Percentiles rank a stretch among this genome's conserved stretches.
phyloP scores from a whole-genome alignment of 2,329 filamentous ascomycete species.

The Aureobasidium mangrovei region DNA sequence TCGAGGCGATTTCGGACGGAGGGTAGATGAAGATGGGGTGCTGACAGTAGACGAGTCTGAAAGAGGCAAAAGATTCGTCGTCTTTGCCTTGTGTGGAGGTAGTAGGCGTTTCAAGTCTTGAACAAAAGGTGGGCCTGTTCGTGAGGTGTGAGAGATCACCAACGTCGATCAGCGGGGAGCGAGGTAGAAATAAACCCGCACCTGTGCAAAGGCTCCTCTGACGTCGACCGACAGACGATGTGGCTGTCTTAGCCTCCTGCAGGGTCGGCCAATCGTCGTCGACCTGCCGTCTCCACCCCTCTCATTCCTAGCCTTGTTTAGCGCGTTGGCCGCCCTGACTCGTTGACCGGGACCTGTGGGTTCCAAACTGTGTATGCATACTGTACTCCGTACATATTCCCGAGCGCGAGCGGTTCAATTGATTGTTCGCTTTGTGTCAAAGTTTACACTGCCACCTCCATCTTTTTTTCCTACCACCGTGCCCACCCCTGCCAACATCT shows the following conservation, averaged over 20 bases:
- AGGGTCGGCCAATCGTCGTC: constrained; percentile 12
- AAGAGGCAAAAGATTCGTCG: constrained; percentile 9
- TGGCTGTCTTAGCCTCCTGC: constrained; percentile 10
- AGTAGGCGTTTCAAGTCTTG: constrained; percentile 12
- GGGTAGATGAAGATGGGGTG: constrained; percentile 7
- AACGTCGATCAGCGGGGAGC: constrained; percentile 13
- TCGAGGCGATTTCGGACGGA: constrained; percentile 12
- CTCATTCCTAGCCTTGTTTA: constrained; percentile 8
- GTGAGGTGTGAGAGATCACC: constrained; percentile 11
- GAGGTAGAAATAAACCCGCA: constrained; percentile 13
- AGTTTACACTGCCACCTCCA: constrained; percentile 14
- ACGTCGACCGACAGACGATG: constrained; percentile 12
- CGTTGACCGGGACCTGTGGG: constrained; percentile 1
- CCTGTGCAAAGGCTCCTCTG: constrained; percentile 6
- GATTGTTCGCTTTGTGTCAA: constrained; percentile 8
- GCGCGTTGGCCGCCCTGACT: constrained; percentile 2
- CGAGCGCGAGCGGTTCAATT: constrained; percentile 8
- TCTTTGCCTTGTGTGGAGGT: constrained; percentile 4
- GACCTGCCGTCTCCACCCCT: not conserved
- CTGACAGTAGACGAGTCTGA: constrained; percentile 2
- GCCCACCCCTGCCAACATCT: not conserved
- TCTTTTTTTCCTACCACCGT: not conserved
- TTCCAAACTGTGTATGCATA: not conserved
- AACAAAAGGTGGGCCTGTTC: constrained; percentile 11
- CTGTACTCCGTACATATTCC: not conserved